Evolutionary conservation across 2,329 filamentous ascomycete species (phyloP), one percentile per base, ranked within the genome.

Genomic region (Fusarium keratoplasticum): DNA sequence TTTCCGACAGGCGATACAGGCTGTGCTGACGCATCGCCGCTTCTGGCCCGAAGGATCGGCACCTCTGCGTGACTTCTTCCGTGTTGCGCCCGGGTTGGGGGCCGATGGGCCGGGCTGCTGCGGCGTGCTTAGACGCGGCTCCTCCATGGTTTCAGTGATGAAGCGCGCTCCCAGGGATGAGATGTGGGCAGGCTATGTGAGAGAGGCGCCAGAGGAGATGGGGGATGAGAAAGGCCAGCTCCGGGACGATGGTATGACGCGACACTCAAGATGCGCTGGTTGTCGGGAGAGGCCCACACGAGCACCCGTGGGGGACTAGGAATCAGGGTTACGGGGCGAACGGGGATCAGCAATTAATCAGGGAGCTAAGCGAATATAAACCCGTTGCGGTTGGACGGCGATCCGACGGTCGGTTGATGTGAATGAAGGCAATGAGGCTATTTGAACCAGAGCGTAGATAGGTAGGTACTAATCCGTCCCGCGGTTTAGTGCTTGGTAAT

Each of bases 1-100:
- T 80, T 91, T 91, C 22, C 94, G 89, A 81, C 94, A 96, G 20
- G 94, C 93, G 78, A 95, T 90, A 80, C 94, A 96, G 11, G 94
- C 94, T n/a, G 93, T 95, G 83, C 93, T 95, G 67, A 96, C 93
- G 81, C 94, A 95, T 76, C 93, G 89, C 72, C 94, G 88, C 82
- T 95, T 95, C 76, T 89, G 87, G 66, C 73, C 76, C n/a, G 84
- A 82, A 36, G 85, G 80, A 64, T 89, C 87, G 66, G 82, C 83
- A 40, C 84, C 83, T 70, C 87, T 85, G 74, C 88, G 84, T 20
- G 87, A 77, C 78, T 88, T 89, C 82, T 89, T 89, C 81, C 73
- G 73, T 16, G 70, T 62, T 70, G 66, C 55, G 27, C 64, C 67
- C 35, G 70, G 44, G 44, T 59, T 47, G 60, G 70, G 47, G 52